These are phyloP conservation scores for Zasmidium cellare DNA, from an alignment of 2,329 filamentous ascomycete species.

Conservation along the genomic window DNA sequence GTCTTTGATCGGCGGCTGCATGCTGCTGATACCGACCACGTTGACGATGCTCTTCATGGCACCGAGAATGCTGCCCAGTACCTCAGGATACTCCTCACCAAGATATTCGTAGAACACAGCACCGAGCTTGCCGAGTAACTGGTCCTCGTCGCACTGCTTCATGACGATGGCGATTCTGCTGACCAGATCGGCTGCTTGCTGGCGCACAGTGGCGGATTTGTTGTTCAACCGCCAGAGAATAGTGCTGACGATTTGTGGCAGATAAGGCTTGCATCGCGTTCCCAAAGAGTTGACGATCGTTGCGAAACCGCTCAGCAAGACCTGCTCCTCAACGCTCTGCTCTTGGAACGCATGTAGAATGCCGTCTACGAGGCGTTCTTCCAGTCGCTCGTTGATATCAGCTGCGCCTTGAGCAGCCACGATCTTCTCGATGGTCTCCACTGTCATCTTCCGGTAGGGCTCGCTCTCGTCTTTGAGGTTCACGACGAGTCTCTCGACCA, in stretches of 20 bases:
- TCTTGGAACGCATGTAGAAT: constrained; percentile 97
- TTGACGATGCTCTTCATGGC: constrained; percentile 95
- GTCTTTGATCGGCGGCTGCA: constrained; percentile 98
- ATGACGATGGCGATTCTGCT: constrained; percentile 98
- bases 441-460: constrained; percentile 97
- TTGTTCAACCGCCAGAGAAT: constrained; percentile 97
- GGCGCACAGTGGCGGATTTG: constrained; percentile 93
- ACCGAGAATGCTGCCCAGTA: constrained; percentile 92
- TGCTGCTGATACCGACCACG: constrained; percentile 94
- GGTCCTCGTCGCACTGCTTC: constrained; percentile 97
- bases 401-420: constrained; percentile 90
- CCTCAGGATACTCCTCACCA: constrained; percentile 97
- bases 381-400: constrained; percentile 87
- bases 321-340: constrained; percentile 91
- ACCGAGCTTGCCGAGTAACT: constrained; percentile 91
- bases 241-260: constrained; percentile 94
- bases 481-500: constrained; percentile 86
- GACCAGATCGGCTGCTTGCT: constrained; percentile 94
- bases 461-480: constrained; percentile 99
- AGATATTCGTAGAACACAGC: constrained; percentile 96
- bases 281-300: constrained; percentile 96
- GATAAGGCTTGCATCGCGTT: constrained; percentile 89
- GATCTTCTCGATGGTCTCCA: constrained; percentile 96
- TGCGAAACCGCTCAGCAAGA: constrained; percentile 96
- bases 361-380: constrained; percentile 92